Base-by-base conservation (phyloP, 2,329 filamentous ascomycete genomes). In the Pestalotiopsis sp. region DNA sequence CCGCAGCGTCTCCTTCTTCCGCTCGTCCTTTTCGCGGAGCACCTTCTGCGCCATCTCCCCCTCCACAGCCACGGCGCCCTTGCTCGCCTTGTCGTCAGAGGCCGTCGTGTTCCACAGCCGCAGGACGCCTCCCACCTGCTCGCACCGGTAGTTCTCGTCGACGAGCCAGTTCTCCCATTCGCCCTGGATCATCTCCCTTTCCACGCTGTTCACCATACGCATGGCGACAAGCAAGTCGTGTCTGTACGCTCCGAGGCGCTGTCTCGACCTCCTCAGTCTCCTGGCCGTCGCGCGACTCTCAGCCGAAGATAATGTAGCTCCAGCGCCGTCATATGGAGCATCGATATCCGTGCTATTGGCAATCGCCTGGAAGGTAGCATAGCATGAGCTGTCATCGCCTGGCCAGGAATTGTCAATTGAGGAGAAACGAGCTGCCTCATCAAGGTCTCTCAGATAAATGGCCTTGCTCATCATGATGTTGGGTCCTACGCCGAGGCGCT, bases 151-250 rank as follows among this genome's bases (percentile, higher is more conserved):
- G 71, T 90, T 91, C 81, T 99, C 96, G 72, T 93, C 91, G 3
- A 88, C 81, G 38, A 98, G 86, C 95, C 95, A 99, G 71, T 93
- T 93, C 82, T 97, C 95, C 91, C 94, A 99, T 79, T 98, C 95
- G 0, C 92, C 92, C 75, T 90, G 88, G 66, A 98, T 81, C 78
- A 97, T 91, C 79, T 98, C 94, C 69, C 88, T 87, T 83, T 98
- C 96, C 36, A 98, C 90, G 68, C 88, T 91, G 80, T 98, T 98
- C 70, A 98, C 91, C 2, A 98, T 89, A 4, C 95, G 90, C 83
- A 98, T 90, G 4, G 95, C 94, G 4, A 99, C 95, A 2, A 98
- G 83, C 23, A 99, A 84, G 76, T 98, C 94, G 78, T 99, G 94
- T 2, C 96, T 88, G 78, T 98, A 96, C 2, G 89, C 85, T 0